These are phyloP conservation scores for Plasmodium coatneyi DNA, from an alignment of 169 alveolate species.

Conservation along the genomic window DNA sequence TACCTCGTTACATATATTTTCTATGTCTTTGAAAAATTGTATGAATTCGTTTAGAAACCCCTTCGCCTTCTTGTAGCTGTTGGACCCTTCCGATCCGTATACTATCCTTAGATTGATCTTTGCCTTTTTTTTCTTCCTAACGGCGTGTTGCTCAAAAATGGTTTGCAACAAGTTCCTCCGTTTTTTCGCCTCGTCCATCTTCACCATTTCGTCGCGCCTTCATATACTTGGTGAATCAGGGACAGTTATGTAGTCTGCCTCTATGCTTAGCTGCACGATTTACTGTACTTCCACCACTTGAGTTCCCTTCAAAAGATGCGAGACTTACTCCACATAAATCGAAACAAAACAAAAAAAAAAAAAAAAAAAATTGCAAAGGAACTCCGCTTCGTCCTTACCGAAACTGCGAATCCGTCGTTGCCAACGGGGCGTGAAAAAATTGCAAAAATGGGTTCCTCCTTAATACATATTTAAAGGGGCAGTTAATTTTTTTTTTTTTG, in stretches of 20 bases:
- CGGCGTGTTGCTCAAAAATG: background rate
- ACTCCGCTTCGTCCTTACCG: background rate
- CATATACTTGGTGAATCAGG: background rate
- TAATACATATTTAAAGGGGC: background rate
- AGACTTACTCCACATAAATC: background rate
- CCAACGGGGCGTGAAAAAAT: background rate
- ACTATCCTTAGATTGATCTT: slow-evolving; percentile 28
- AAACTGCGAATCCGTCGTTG: background rate
- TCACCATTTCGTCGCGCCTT: background rate
- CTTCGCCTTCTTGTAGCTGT: slow-evolving; percentile 20
- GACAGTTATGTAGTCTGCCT: background rate
- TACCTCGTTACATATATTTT: slow-evolving; percentile 13
- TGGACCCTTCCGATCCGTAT: slow-evolving; percentile 46
- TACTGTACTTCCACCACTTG: background rate
- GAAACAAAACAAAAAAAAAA: background rate
- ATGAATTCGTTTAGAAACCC: slow-evolving; percentile 48
- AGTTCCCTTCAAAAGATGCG: background rate
- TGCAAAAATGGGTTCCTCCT: background rate
- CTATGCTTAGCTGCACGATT: background rate
- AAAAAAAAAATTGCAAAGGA: background rate
- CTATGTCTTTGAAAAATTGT: slow-evolving; percentile 22
- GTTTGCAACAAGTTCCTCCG: background rate
- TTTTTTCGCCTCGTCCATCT: background rate
- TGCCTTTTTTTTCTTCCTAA: slow-evolving; percentile 1
- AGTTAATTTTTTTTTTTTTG: background rate